These are phyloP conservation scores for Phytopythium delawarense DNA, from an alignment of 352 stramenopile species.

Conservation along the genomic window DNA sequence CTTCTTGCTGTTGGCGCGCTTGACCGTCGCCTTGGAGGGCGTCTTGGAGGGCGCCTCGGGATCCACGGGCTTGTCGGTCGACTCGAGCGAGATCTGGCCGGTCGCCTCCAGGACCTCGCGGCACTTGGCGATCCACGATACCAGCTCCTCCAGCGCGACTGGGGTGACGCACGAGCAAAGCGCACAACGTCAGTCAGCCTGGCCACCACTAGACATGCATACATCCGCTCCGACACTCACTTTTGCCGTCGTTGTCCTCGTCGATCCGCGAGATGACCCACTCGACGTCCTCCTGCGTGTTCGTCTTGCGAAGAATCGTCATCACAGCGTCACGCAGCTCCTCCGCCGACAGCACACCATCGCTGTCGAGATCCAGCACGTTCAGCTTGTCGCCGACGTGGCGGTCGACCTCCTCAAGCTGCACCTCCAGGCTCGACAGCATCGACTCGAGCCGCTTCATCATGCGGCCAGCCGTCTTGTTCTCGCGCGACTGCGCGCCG, in stretches of 20 bases:
- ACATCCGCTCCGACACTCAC: slow-evolving; percentile 29
- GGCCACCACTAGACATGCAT: slow-evolving; percentile 2
- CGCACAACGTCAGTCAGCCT: slow-evolving; percentile 11
- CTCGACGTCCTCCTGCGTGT: slow-evolving; percentile 94
- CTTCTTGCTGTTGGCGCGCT: slow-evolving; percentile 68
- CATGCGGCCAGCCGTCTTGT: slow-evolving; percentile 89
- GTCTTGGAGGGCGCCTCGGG: slow-evolving; percentile 18
- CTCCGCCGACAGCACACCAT: slow-evolving; percentile 93
- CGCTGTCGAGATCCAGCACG: slow-evolving; percentile 96
- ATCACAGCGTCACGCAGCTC: slow-evolving; percentile 95
- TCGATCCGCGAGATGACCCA: slow-evolving; percentile 93
- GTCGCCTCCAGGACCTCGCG: slow-evolving; percentile 88
- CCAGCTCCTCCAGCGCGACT: slow-evolving; percentile 93
- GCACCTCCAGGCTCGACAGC: slow-evolving; percentile 92
- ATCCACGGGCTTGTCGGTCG: slow-evolving; percentile 21
- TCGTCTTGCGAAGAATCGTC: slow-evolving; percentile 92
- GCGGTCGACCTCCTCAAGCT: slow-evolving; percentile 93
- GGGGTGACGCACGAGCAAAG: slow-evolving; percentile 20
- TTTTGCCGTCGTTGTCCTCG: slow-evolving; percentile 86
- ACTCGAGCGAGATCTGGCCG: slow-evolving; percentile 63
- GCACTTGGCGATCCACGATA: slow-evolving; percentile 83
- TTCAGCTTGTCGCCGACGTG: slow-evolving; percentile 98
- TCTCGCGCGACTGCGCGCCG: slow-evolving; percentile 72
- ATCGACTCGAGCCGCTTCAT: slow-evolving; percentile 93
- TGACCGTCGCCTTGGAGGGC: slow-evolving; percentile 48